phyloP scores from a whole-genome alignment of 2,329 filamentous ascomycete species.

The Colletotrichum coccodes region DNA sequence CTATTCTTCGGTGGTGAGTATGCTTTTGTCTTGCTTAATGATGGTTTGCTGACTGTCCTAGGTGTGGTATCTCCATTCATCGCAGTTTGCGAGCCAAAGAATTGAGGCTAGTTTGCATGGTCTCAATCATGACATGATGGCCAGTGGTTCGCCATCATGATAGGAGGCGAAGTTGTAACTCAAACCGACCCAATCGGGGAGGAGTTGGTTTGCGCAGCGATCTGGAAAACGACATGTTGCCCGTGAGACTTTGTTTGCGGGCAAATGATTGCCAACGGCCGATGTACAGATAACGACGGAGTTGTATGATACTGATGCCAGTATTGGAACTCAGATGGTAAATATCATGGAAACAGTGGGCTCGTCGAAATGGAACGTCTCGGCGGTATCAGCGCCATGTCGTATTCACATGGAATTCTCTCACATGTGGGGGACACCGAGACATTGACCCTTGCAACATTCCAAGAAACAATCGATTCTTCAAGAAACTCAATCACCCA shows the following conservation, averaged over 20 bases:
- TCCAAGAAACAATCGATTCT: background rate
- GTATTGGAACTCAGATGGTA: background rate
- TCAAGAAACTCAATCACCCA: background rate
- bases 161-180: background rate
- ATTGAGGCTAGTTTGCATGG: background rate
- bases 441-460: constrained; percentile 5
- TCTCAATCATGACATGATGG: background rate
- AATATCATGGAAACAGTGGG: background rate
- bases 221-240: background rate
- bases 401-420: constrained; percentile 23
- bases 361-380: background rate
- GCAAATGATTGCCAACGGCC: background rate
- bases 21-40: background rate
- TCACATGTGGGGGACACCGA: constrained; percentile 13
- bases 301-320: background rate
- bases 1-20: constrained; percentile 40
- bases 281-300: too few relatives aligned
- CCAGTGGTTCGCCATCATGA: background rate
- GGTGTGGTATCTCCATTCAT: constrained; percentile 37
- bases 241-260: background rate
- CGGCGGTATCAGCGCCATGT: constrained; percentile 2
- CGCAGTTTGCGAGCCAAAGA: constrained; percentile 34
- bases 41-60: constrained; percentile 2
- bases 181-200: background rate
- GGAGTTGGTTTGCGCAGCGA: background rate